A percentile compares a stretch with the other conserved stretches of the same genome.
These are phyloP conservation scores for Anthostomella pinea DNA, from an alignment of 2,329 filamentous ascomycete species.

Conservation along the genomic window DNA sequence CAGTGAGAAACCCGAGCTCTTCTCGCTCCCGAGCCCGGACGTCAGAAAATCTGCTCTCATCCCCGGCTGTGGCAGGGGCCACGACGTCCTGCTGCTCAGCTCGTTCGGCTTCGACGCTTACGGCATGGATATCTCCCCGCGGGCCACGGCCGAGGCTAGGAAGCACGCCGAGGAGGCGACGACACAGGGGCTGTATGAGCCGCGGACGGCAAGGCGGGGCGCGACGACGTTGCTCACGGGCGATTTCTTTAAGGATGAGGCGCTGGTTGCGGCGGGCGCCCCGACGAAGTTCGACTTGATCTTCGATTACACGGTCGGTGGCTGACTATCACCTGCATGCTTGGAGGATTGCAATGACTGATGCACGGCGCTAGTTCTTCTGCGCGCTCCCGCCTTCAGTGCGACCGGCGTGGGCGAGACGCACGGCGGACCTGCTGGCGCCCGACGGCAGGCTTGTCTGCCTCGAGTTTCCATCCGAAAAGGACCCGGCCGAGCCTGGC, in stretches of 20 bases:
- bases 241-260: conserved; percentile 66
- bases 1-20: conserved; percentile 42
- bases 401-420: conserved; percentile 52
- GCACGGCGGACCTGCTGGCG: conserved; percentile 49
- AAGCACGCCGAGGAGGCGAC: conserved; percentile 40
- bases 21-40: conserved; percentile 22
- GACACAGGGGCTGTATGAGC: conserved; percentile 41
- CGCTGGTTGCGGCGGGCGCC: conserved; percentile 43
- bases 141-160: conserved; percentile 44
- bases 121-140: conserved; percentile 65
- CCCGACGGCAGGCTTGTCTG: conserved; percentile 54
- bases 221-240: conserved; percentile 54
- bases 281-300: conserved; percentile 59
- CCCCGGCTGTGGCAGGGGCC: conserved; percentile 77
- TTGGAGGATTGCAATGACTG: no score
- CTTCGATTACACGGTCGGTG: conserved; percentile 60
- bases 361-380: conserved; percentile 48
- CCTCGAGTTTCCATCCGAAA: conserved; percentile 77
- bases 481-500: conserved; percentile 61
- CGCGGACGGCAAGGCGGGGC: conserved; percentile 44
- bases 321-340: background rate
- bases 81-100: conserved; percentile 75
- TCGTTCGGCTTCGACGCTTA: conserved; percentile 74
- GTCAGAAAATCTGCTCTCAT: conserved; percentile 61
- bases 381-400: conserved; percentile 56